These are phyloP conservation scores for Borovskyia barvae DNA, from an alignment of 208 protist species.

Conservation along the genomic window DNA sequence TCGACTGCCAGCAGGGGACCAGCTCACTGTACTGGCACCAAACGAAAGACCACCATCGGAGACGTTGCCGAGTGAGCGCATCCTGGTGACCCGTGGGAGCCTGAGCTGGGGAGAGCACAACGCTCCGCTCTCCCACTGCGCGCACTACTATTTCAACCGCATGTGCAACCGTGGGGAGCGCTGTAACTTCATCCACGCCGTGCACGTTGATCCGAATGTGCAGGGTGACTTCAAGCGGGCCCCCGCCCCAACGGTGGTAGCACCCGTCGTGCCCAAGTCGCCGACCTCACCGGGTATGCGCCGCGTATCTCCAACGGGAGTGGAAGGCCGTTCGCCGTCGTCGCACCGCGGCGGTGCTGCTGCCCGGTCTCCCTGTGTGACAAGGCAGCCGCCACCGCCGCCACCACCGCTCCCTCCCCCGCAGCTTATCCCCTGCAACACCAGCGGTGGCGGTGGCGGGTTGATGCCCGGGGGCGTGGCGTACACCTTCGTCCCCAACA, in stretches of 20 bases:
- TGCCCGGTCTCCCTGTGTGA: too few relatives aligned
- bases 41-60: constrained; percentile 57
- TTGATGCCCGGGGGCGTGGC: too few relatives aligned
- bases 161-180: constrained; percentile 79
- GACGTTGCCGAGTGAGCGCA: constrained; percentile 41
- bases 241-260: constrained; percentile 35
- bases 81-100: constrained; percentile 64
- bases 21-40: constrained; percentile 54
- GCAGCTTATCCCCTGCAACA: too few relatives aligned
- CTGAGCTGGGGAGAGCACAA: constrained; percentile 31
- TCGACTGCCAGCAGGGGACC: constrained; percentile 47
- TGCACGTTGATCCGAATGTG: constrained; percentile 71
- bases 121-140: constrained; percentile 68
- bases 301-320: neutral
- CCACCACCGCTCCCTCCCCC: constrained; percentile 2
- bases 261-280: constrained; percentile 15
- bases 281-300: neutral
- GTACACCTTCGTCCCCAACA: constrained; percentile 12
- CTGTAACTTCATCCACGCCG: constrained; percentile 78
- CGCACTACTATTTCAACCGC: constrained; percentile 86
- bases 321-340: too few relatives aligned
- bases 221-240: constrained; percentile 62
- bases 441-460: too few relatives aligned
- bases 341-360: too few relatives aligned
- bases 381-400: too few relatives aligned